Base-by-base conservation (phyloP, 805 yeast genomes). In the Metschnikowia continentalis region DNA sequence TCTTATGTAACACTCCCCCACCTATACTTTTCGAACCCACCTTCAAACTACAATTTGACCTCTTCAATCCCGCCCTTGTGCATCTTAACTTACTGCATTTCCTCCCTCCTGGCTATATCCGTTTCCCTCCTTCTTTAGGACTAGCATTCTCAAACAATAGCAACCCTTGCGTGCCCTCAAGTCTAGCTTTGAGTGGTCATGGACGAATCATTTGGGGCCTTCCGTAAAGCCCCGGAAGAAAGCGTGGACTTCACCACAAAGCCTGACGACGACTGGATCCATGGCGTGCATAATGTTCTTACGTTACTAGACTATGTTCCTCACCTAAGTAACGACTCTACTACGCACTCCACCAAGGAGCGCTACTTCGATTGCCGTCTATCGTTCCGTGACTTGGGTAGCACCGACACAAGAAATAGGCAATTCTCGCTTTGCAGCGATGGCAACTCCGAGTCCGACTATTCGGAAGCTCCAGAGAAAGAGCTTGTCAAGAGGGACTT, bases 281-380 rank as follows among this genome's bases (percentile, higher is more conserved):
- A 48, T 23, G 66, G 59, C 36, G 49, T 59, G 11, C 71, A 71
- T 6, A 56, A 60, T 45, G 38, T 66, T 10, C 47, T 47, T 11
- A 47, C 56, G 6, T 44, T 53, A 3, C 43, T 53, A 15, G 47
- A 44, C 41, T 44, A 44, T 36, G 35, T 35, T 26, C 40, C 40
- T 7, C 36, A 35, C 22, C 13, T 17, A 6, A 23, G 15, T 14
- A 20, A 35, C 6, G 47, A 44, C 33, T 15, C 22, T 40, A 36
- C 32, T 13, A 8, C 26, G 15, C 40, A 35, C 22, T 26, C 23
- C 17, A 15, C 22, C 22, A 35, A 19, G 7, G 40, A 35, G 11
- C 39, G 33, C 15, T 44, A 35, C 20, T 35, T 35, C 23, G 33
- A 44, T 11, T 35, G 41, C 26, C 22, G 35, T 7, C 23, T 44